phyloP scores from a whole-genome alignment of 1,139 yeast species.

The Scheffersomyces insectosa region DNA sequence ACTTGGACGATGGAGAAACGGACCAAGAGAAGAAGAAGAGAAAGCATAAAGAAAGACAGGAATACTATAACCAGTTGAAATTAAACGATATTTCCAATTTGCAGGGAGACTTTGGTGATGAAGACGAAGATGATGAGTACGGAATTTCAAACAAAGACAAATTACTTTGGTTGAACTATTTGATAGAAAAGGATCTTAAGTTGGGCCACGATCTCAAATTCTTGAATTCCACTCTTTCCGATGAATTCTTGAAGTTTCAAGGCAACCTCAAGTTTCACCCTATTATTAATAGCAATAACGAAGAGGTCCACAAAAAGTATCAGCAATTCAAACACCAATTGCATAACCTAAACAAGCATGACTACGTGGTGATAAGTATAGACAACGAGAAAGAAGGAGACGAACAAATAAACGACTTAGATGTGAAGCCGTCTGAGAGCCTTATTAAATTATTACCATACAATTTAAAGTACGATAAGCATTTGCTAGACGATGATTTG shows the following conservation, averaged over 20 bases:
- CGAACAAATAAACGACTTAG: conserved; percentile 11
- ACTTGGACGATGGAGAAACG: conserved; percentile 26
- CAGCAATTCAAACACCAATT: conserved; percentile 25
- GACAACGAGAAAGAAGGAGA: conserved; percentile 17
- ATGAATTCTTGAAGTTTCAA: conserved; percentile 29
- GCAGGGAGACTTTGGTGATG: conserved; percentile 17
- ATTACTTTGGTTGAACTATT: conserved; percentile 41
- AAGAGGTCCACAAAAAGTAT: conserved; percentile 17
- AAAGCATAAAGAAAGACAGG: conserved; percentile 29
- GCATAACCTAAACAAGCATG: conserved; percentile 27
- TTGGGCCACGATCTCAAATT: conserved; percentile 45
- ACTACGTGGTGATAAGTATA: conserved; percentile 27
- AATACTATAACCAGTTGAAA: conserved; percentile 41
- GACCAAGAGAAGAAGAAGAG: conserved; percentile 26
- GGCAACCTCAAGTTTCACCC: conserved; percentile 35
- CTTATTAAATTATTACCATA: conserved; percentile 29
- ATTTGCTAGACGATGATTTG: conserved; percentile 25
- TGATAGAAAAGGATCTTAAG: conserved; percentile 46
- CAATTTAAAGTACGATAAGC: conserved; percentile 28
- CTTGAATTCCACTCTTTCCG: conserved; percentile 31
- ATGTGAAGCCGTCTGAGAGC: conserved; percentile 21
- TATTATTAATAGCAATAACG: conserved; percentile 10
- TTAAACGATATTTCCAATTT: conserved; percentile 13
- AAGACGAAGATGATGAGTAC: conserved; percentile 35
- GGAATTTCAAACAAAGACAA: conserved; percentile 26